phyloP scores from a whole-genome alignment of 108 stramenopile genomes.

The Cyclotella choctawhatcheeana region DNA sequence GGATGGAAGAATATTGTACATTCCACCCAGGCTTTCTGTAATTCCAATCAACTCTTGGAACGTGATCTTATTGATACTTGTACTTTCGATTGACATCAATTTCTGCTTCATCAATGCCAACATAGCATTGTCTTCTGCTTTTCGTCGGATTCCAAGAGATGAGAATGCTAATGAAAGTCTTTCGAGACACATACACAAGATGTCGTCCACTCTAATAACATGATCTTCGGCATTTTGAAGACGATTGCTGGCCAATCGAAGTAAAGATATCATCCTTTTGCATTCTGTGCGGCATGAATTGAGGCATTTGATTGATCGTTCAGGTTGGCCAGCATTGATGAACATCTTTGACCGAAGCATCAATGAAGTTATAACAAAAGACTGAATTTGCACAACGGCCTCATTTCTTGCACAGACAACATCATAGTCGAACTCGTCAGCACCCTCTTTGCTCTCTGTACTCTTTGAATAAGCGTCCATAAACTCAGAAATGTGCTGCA shows the following conservation, averaged over 20 bases:
- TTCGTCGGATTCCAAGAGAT: slow-evolving; percentile 34
- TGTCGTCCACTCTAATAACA: slow-evolving; percentile 29
- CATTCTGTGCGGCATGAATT: slow-evolving; percentile 19
- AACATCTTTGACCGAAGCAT: slow-evolving; percentile 26
- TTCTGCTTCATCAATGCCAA: slow-evolving; percentile 34
- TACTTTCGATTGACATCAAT: slow-evolving; percentile 13
- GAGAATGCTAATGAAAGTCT: slow-evolving; percentile 30
- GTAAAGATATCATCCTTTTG: slow-evolving; percentile 11
- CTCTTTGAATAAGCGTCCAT: background rate
- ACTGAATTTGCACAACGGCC: slow-evolving; percentile 14
- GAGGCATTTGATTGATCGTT: slow-evolving; percentile 22
- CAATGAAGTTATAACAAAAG: slow-evolving; percentile 16
- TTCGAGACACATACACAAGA: slow-evolving; percentile 29
- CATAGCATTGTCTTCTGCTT: slow-evolving; percentile 49
- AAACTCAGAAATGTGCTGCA: background rate
- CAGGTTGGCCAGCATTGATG: slow-evolving; percentile 18
- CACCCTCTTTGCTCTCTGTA: background rate
- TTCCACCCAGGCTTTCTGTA: slow-evolving; percentile 19
- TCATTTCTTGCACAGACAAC: background rate
- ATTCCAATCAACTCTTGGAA: slow-evolving; percentile 32
- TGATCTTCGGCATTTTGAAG: slow-evolving; percentile 20
- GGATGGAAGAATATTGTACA: slow-evolving; percentile 17
- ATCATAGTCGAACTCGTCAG: background rate
- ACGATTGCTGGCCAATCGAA: slow-evolving; percentile 6
- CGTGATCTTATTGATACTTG: slow-evolving; percentile 17